These are phyloP conservation scores for Cantharellus cinnabarinus DNA, from an alignment of 768 basidiomycete species.

Conservation along the genomic window DNA sequence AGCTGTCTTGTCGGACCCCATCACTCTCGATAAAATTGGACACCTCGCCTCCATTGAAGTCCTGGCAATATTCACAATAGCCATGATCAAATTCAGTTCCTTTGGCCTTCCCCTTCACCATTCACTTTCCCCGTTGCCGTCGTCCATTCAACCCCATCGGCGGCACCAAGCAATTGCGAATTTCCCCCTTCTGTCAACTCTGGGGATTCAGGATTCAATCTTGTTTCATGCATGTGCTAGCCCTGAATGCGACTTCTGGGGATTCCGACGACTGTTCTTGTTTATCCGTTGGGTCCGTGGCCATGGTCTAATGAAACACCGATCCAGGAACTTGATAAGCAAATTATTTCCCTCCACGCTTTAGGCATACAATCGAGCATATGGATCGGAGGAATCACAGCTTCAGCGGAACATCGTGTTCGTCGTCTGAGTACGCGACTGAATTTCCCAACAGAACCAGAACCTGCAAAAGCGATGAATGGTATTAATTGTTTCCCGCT, in stretches of 20 bases:
- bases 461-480: not conserved
- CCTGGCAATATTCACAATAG: no score
- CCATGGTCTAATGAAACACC: not conserved
- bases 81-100: no score
- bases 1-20: no score
- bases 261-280: not conserved
- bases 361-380: constrained; percentile 8
- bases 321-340: no score
- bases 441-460: not conserved
- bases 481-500: not conserved
- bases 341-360: no score
- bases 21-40: no score
- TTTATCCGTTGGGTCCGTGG: not conserved
- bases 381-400: constrained; percentile 9
- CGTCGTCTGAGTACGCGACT: constrained; percentile 9
- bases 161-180: no score
- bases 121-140: no score
- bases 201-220: constrained; percentile 2
- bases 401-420: constrained; percentile 10
- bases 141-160: no score
- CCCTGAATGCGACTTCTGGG: constrained; percentile 5
- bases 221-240: not conserved
- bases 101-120: no score
- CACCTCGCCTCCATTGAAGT: no score
- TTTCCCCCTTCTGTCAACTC: not conserved